phyloP scores from a whole-genome alignment of 495 filamentous ascomycete genomes.

The Lepraria neglecta region DNA sequence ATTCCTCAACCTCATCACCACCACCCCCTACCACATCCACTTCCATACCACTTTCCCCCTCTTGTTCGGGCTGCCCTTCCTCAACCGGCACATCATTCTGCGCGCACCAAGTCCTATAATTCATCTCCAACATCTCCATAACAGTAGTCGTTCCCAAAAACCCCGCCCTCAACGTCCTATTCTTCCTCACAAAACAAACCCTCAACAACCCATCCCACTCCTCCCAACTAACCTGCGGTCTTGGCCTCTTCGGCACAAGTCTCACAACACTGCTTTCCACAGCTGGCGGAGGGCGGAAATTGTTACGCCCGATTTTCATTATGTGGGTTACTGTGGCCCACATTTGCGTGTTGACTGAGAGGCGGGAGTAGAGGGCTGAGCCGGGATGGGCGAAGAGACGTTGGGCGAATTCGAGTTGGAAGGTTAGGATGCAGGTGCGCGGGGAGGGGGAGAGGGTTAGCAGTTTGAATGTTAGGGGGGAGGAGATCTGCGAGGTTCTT shows the following conservation, averaged over 20 bases:
- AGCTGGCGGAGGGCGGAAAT: slow-evolving; percentile 88
- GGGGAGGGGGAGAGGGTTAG: slow-evolving; percentile 70
- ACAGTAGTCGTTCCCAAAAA: slow-evolving; percentile 73
- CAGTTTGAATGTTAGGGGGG: slow-evolving; percentile 84
- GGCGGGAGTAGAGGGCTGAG: slow-evolving; percentile 77
- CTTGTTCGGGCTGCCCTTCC: slow-evolving; percentile 50
- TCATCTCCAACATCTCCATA: slow-evolving; percentile 71
- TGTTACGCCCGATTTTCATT: slow-evolving; percentile 88
- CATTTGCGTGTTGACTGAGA: slow-evolving; percentile 90
- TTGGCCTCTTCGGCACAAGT: slow-evolving; percentile 69
- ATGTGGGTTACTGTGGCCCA: slow-evolving; percentile 83
- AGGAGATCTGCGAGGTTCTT: slow-evolving; percentile 59
- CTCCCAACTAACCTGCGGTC: slow-evolving; percentile 81
- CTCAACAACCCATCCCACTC: slow-evolving; percentile 90
- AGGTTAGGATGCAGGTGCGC: slow-evolving; percentile 80
- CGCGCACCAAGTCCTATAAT: slow-evolving; percentile 85
- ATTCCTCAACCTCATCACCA: slow-evolving; percentile 42
- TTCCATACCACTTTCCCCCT: slow-evolving; percentile 27
- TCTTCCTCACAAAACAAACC: slow-evolving; percentile 72
- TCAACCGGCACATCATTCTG: slow-evolving; percentile 73
- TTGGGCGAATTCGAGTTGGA: slow-evolving; percentile 72
- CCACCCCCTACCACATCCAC: slow-evolving; percentile 29
- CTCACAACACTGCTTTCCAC: slow-evolving; percentile 82
- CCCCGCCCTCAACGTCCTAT: slow-evolving; percentile 68
- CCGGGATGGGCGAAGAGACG: slow-evolving; percentile 69